These are phyloP conservation scores for Ophiostoma pallidulum DNA, from an alignment of 2,329 filamentous ascomycete species.

Conservation along the genomic window DNA sequence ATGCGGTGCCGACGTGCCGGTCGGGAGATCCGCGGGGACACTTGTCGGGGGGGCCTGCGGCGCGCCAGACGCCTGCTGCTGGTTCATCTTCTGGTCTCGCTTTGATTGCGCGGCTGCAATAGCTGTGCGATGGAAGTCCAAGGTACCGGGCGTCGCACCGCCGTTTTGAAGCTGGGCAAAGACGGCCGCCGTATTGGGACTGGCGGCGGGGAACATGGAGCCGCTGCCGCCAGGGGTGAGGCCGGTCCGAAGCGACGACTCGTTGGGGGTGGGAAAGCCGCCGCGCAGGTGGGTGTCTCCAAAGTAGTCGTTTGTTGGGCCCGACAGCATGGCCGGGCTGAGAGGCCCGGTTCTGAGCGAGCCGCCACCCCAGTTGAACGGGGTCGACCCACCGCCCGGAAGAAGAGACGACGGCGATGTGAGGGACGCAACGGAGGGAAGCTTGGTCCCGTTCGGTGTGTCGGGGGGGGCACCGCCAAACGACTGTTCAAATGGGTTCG, in stretches of 20 bases:
- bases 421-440: constrained; percentile 82
- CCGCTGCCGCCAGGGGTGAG: constrained; percentile 90
- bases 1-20: constrained; percentile 26
- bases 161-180: constrained; percentile 71
- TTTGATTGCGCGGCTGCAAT: constrained; percentile 68
- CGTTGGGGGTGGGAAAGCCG: constrained; percentile 90
- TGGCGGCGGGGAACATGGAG: constrained; percentile 92
- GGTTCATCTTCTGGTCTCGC: too few relatives aligned
- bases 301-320: constrained; percentile 80
- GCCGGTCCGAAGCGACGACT: constrained; percentile 84
- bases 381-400: constrained; percentile 61
- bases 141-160: constrained; percentile 76
- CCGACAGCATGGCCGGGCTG: constrained; percentile 94
- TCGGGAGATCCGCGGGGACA: constrained; percentile 36
- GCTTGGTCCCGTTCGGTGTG: constrained; percentile 71
- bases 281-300: constrained; percentile 68
- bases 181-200: constrained; percentile 75
- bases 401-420: constrained; percentile 81
- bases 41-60: constrained; percentile 23
- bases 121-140: constrained; percentile 92
- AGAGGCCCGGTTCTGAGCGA: constrained; percentile 86
- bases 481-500: constrained; percentile 94
- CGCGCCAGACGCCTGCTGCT: constrained; percentile 30
- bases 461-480: constrained; percentile 63
- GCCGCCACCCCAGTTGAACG: constrained; percentile 71